A percentile compares a stretch with the other conserved stretches of the same genome.
phyloP scores from a whole-genome alignment of 2,329 filamentous ascomycete species.

The Chaetomiaceae sp. region DNA sequence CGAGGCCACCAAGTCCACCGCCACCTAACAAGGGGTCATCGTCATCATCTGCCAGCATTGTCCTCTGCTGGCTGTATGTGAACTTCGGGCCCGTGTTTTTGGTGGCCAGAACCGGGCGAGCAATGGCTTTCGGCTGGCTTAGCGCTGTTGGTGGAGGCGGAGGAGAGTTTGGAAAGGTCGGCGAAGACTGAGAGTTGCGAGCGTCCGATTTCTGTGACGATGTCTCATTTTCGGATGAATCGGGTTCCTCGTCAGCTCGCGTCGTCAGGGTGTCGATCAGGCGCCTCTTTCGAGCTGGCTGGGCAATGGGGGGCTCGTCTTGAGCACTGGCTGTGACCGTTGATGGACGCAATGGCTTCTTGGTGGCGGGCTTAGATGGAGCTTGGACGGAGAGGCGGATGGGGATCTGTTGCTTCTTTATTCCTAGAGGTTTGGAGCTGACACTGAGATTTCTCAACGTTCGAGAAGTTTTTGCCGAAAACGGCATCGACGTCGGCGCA shows the following conservation, averaged over 20 bases:
- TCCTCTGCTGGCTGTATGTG: slow-evolving; percentile 38
- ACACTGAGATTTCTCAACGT: slow-evolving; percentile 24
- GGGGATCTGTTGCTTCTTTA: slow-evolving; percentile 24
- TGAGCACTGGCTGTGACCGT: not conserved
- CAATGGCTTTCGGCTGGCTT: slow-evolving; percentile 21
- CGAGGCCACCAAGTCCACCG: slow-evolving; percentile 22
- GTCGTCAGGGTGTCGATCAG: slow-evolving; percentile 42
- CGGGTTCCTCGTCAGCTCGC: slow-evolving; percentile 36
- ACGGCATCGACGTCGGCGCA: slow-evolving; percentile 14
- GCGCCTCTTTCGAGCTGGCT: slow-evolving; percentile 28
- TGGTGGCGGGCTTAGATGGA: slow-evolving; percentile 4
- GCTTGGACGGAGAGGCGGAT: slow-evolving; percentile 23
- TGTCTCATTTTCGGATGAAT: slow-evolving; percentile 28
- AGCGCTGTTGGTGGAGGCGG: slow-evolving; percentile 21
- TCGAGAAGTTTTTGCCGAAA: slow-evolving; percentile 26
- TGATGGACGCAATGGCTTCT: slow-evolving; percentile 4
- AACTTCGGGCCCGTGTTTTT: slow-evolving; percentile 36
- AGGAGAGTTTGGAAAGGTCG: slow-evolving; percentile 21
- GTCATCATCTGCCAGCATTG: slow-evolving; percentile 35
- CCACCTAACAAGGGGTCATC: slow-evolving; percentile 25
- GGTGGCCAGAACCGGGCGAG: slow-evolving; percentile 24
- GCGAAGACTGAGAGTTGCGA: not conserved
- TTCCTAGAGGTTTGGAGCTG: slow-evolving; percentile 6
- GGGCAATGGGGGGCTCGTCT: not conserved
- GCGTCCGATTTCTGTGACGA: slow-evolving; percentile 17